Evolutionary conservation across 2,329 filamentous ascomycete species (phyloP), one percentile per base, ranked within the genome.

Genomic region (Phaeosphaeria sp.): DNA sequence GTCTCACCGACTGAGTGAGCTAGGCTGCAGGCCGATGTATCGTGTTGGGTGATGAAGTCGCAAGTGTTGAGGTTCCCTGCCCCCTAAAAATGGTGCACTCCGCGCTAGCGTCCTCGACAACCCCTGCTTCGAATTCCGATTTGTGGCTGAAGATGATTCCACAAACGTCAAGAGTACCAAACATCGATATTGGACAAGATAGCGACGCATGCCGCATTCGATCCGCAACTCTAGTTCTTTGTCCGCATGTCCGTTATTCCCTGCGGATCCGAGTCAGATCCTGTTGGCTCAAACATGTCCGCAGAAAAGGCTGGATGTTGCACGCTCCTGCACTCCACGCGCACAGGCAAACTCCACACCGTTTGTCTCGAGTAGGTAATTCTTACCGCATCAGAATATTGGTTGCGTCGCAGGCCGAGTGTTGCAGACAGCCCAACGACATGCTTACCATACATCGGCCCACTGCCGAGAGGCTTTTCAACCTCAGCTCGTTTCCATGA

Each of bases 401-500:
- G 49, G 18, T 50, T 55, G 43, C 54, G 25, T 50, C 64, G 57
- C 55, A 21, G 40, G 40, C 40, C 40, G 64, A 54, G 57, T 56
- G 54, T 56, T 49, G 56, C 55, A 55, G 46, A 51, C 61, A 53
- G 49, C 21, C 27, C 53, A 39, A 57, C 47, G 46, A 53, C 43
- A 51, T 57, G 62, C 65, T 68, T 57, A 62, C 61, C 50, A 44
- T 55, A 59, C 49, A 36, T 6, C 30, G 57, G 48, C 49, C 57
- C 52, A 57, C 55, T 57, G 51, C 59, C 45, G 43, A 49, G 54
- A 56, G 52, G 27, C 15, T 22, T 20, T 39, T 17, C 47, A 51
- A 52, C 44, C 55, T 55, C 65, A 60, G 64, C 61, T 67, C 61
- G 60, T 61, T 54, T 60, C 54, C 55, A 52, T 54, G 58, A 49